Evolutionary conservation across 1,284 basidiomycete species (phyloP).

Genomic region (Flammula alnicola): DNA sequence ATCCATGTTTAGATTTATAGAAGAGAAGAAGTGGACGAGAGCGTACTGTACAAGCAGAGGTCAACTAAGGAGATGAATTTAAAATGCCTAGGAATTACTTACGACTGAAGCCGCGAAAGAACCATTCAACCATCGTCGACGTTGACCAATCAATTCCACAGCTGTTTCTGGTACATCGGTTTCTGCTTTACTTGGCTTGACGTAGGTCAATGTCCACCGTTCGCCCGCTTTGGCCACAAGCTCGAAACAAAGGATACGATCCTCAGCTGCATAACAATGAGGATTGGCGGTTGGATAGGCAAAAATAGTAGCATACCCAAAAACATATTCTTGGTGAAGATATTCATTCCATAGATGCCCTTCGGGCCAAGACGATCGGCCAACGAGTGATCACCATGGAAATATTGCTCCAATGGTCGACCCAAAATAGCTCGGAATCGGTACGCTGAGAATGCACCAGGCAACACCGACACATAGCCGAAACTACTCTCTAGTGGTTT

Average conservation of each 20-base stretch:
- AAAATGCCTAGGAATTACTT: constrained; percentile 42
- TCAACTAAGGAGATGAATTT: no score
- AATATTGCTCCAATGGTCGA: constrained; percentile 94
- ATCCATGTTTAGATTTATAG: constrained; percentile 84
- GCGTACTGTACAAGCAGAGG: no score
- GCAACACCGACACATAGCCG: constrained; percentile 94
- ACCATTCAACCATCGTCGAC: constrained; percentile 95
- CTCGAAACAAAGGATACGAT: constrained; percentile 97
- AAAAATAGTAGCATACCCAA: constrained; percentile 47
- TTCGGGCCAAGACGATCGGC: constrained; percentile 92
- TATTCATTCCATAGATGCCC: constrained; percentile 97
- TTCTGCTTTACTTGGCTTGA: constrained; percentile 95
- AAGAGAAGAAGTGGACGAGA: constrained; percentile 94
- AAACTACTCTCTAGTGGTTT: constrained; percentile 95
- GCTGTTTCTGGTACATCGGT: constrained; percentile 93
- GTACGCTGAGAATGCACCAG: constrained; percentile 97
- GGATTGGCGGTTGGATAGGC: not conserved
- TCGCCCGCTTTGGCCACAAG: constrained; percentile 90
- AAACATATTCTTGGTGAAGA: constrained; percentile 97
- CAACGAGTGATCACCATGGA: constrained; percentile 96
- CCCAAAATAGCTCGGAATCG: constrained; percentile 91
- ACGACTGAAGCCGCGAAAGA: constrained; percentile 96
- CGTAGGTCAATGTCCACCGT: constrained; percentile 90
- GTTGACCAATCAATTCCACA: constrained; percentile 92
- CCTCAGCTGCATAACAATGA: constrained; percentile 62